Base-by-base conservation (phyloP, 352 stramenopile species). In the Phytophthora melonis region DNA sequence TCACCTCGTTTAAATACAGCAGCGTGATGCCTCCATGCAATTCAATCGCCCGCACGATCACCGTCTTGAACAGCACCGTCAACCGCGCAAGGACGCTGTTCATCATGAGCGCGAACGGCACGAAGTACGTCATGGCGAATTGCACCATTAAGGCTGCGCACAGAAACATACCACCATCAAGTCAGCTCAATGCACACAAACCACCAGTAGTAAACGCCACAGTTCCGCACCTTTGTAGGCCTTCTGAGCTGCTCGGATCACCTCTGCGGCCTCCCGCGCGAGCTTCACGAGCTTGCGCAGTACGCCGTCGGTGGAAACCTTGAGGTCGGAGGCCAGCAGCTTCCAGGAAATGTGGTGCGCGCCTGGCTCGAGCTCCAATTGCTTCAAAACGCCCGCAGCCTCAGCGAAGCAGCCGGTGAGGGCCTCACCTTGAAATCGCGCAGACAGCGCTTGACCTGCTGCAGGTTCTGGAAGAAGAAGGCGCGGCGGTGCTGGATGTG, bases 121-220 rank as follows among this genome's bases (percentile, higher is more conserved):
- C 94, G 63, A 96, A 96, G 75, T 94, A 96, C 36, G 87, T 96
- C 90, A 93, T 92, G 11, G 79, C 76, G 41, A 95, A 96, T 65
- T 96, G 88, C 58, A 81, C 78, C 45, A 76, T 79, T 23, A 96
- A 78, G 39, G 72, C 86, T 83, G 58, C n/a, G 69, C 34, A 41
- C 34, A 16, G 10, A 41, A 52, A 18, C 55, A 27, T 25, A 67
- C 19, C 47, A 55, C 5, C 16, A 66, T 60, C 30, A 34, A 41
- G 30, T 65, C 39, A 78, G 25, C 39, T 49, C 41, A 49, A 14
- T 19, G 3, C 41, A 49, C 41, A 41, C 34, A 53, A 0, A 19
- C 9, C 16, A 41, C 41, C 21, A 27, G 7, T 5, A 64, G n/a
- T 13, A 65, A 11, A 30, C 5, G 18, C 10, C 1, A 53, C 23